Percentiles rank a stretch among this genome's conserved stretches.
Conservation (phyloP, 2,329 filamentous ascomycete genomes). For the Curvularia sp. region DNA sequence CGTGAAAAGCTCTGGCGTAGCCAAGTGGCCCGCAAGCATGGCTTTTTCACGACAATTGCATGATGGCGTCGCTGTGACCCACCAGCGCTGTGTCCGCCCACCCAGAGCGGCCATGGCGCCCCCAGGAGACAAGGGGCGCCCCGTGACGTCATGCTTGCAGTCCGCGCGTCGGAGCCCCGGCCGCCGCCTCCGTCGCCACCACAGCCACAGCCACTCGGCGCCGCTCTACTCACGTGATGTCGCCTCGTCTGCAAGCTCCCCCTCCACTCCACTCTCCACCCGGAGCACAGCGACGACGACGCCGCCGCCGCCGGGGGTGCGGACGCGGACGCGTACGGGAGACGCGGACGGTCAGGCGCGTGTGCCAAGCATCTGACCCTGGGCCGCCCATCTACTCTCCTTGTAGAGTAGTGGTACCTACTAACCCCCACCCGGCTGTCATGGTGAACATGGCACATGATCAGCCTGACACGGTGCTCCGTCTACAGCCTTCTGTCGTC, state of each 20-base stretch:
- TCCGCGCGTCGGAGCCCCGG: not conserved
- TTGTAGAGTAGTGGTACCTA: too few relatives aligned
- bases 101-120: too few relatives aligned
- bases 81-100: constrained; percentile 6
- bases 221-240: not conserved
- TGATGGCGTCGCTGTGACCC: constrained; percentile 2
- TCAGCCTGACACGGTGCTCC: not conserved
- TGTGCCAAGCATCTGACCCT: not conserved
- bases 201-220: too few relatives aligned
- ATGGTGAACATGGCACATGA: not conserved
- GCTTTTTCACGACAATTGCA: constrained; percentile 13
- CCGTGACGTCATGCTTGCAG: not conserved
- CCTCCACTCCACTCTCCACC: too few relatives aligned
- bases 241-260: too few relatives aligned
- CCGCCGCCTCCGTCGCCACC: not conserved
- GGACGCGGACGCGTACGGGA: too few relatives aligned
- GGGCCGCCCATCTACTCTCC: too few relatives aligned
- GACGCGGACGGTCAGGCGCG: too few relatives aligned
- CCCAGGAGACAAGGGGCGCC: too few relatives aligned
- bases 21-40: constrained; percentile 11
- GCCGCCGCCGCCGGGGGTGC: too few relatives aligned
- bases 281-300: too few relatives aligned
- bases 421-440: not conserved
- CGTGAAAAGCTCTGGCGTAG: constrained; percentile 14
- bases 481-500: not conserved